Percentiles rank a stretch among this genome's conserved stretches.
Evolutionary conservation across 1,139 yeast genomes (phyloP).

Genomic region (Yamadazyma sp.): DNA sequence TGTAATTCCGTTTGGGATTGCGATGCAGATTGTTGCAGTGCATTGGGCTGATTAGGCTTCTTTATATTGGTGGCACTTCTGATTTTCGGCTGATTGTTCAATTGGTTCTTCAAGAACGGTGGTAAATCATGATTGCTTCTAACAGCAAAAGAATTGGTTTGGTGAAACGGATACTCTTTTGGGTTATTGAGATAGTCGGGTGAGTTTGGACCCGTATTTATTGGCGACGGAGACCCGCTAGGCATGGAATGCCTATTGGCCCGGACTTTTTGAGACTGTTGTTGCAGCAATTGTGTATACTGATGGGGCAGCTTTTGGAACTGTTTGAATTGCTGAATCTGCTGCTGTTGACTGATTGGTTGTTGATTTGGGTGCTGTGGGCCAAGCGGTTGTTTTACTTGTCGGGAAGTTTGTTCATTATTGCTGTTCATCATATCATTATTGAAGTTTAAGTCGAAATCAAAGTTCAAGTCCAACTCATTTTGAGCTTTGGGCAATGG

Average conservation of each 20-base stretch:
- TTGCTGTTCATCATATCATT: slow-evolving; percentile 11
- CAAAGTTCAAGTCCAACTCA: slow-evolving; percentile 13
- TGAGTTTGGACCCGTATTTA: slow-evolving; percentile 9
- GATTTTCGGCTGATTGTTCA: slow-evolving; percentile 9
- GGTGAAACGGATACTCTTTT: slow-evolving; percentile 10
- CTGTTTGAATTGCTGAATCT: background rate
- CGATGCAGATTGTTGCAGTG: background rate
- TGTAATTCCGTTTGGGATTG: background rate
- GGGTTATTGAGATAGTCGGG: background rate
- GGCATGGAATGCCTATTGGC: slow-evolving; percentile 12
- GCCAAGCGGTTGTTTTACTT: background rate
- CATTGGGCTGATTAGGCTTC: background rate
- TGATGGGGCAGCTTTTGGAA: slow-evolving; percentile 1
- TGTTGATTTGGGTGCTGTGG: background rate
- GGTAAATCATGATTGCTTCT: slow-evolving; percentile 7
- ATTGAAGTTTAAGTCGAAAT: slow-evolving; percentile 9
- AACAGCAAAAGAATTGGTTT: slow-evolving; percentile 11
- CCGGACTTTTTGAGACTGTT: slow-evolving; percentile 4
- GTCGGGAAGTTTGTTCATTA: slow-evolving; percentile 2
- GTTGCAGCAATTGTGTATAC: slow-evolving; percentile 6
- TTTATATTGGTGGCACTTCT: slow-evolving; percentile 10
- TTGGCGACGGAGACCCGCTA: slow-evolving; percentile 8
- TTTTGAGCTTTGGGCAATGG: slow-evolving; percentile 19
- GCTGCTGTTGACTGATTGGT: slow-evolving; percentile 1
- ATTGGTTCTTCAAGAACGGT: slow-evolving; percentile 8